Conservation (phyloP, 148 eudicot species). For the Beta vulgaris region DNA sequence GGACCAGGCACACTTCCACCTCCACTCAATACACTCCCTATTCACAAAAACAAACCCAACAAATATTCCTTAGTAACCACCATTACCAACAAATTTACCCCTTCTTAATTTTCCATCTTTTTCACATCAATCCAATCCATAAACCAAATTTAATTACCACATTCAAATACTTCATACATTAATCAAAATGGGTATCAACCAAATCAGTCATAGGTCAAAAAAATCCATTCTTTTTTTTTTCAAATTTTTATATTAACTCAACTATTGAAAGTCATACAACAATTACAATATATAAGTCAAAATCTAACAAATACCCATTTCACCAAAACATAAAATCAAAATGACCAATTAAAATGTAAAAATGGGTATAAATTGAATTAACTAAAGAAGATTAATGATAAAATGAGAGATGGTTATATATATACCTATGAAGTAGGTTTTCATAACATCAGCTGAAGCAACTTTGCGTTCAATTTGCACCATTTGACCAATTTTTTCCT, state of each 20-base stretch:
- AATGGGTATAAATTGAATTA: too few relatives aligned
- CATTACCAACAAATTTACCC: not conserved
- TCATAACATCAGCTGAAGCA: conserved; percentile 63
- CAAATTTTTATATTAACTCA: too few relatives aligned
- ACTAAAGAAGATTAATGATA: not conserved
- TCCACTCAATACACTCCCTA: conserved; percentile 61
- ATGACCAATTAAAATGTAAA: too few relatives aligned
- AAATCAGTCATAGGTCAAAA: not conserved
- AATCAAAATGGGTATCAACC: not conserved
- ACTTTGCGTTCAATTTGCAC: conserved; percentile 65
- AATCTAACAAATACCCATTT: not conserved
- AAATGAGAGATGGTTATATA: not conserved
- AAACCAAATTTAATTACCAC: too few relatives aligned
- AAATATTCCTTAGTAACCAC: not conserved
- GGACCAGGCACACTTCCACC: conserved; percentile 66
- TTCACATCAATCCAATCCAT: too few relatives aligned
- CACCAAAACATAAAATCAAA: not conserved
- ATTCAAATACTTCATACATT: not conserved
- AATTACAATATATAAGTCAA: not conserved
- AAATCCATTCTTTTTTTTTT: too few relatives aligned
- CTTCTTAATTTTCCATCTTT: too few relatives aligned
- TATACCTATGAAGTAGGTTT: conserved; percentile 60
- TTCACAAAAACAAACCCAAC: not conserved
- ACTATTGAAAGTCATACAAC: too few relatives aligned
- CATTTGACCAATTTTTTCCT: conserved; percentile 84